A percentile compares a stretch with the other conserved stretches of the same genome.
Conservation (phyloP, 2,329 filamentous ascomycete genomes). For the Pyricularia sp. region DNA sequence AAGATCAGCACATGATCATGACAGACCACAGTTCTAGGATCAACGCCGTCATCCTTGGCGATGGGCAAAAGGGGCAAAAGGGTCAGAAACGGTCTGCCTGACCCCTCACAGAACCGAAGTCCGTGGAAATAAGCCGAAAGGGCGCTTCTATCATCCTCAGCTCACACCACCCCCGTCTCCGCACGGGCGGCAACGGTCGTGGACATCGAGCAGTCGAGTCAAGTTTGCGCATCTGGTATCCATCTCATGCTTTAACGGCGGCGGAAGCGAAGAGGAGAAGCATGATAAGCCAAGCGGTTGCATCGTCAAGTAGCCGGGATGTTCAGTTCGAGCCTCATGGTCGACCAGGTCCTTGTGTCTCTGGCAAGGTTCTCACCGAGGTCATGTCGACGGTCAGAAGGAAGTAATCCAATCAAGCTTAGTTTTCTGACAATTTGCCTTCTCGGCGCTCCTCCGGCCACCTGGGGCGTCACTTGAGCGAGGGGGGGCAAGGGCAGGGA, state of each 20-base stretch:
- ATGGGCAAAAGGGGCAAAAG: background rate
- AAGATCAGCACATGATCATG: background rate
- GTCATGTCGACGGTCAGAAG: background rate
- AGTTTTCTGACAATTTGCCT: background rate
- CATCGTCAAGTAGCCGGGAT: background rate
- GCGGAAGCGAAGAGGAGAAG: background rate
- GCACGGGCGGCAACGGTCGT: background rate
- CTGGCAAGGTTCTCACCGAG: background rate
- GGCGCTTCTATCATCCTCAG: background rate
- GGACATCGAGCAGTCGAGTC: background rate
- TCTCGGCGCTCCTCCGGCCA: background rate
- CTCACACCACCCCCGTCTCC: background rate
- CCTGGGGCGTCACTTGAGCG: background rate
- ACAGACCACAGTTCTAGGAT: background rate
- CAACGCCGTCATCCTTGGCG: background rate
- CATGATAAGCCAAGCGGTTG: background rate
- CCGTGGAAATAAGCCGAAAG: background rate
- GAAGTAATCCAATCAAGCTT: background rate
- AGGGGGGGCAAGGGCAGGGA: background rate
- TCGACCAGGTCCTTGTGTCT: background rate
- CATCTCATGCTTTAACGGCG: background rate
- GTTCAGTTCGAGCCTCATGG: background rate
- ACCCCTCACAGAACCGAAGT: background rate
- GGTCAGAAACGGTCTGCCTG: background rate
- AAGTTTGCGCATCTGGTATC: background rate